Evolutionary conservation across 176 grass and related monocot species (phyloP), one percentile per base, ranked within the genome.

Genomic region (Puya raimondii): DNA sequence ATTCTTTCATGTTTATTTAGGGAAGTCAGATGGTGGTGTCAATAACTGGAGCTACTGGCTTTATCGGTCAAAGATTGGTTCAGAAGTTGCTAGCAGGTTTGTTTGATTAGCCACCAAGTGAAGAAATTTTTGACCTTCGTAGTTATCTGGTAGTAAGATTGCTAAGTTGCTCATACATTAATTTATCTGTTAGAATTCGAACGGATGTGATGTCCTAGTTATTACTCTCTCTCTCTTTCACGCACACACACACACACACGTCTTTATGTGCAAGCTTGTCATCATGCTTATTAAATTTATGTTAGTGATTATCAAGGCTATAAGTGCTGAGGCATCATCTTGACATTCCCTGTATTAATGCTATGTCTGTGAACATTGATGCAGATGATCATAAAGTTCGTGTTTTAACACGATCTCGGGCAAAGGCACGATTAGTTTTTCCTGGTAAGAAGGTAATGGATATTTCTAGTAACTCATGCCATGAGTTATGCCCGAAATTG

Each of bases 31-130:
- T 92, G 89, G 86, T 78, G 2, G 86, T 97, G 48, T 87, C 93
- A 76, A 77, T 97, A 72, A 97, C 89, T 33, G 93, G 93, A 64
- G 93, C 89, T 64, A 97, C 93, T 53, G 93, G 93, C 53, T 97
- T 97, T 74, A 78, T 97, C 69, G 86, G 93, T 12, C 84, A 82
- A 72, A 92, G 79, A 79, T 81, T 97, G 73, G 84, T 92, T 70
- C 76, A 87, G 25, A 96, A 81, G 81, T 87, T 96, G 29, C 79
- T 96, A 51, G 72, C 88, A 69, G 88, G 92, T 74, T 73, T 65
- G 29, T 11, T 20, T 52, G 58, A 47, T 27, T 12, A 57, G 8
- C 5, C 51, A 11, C 23, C 47, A 49, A 54, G 3, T 53, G 8
- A 21, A 65, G 68, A 70, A 49, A 42, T 42, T 42, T 42, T 42